These are phyloP conservation scores for Pseudogymnoascus destructans DNA, from an alignment of 2,329 filamentous ascomycete species.

Conservation along the genomic window DNA sequence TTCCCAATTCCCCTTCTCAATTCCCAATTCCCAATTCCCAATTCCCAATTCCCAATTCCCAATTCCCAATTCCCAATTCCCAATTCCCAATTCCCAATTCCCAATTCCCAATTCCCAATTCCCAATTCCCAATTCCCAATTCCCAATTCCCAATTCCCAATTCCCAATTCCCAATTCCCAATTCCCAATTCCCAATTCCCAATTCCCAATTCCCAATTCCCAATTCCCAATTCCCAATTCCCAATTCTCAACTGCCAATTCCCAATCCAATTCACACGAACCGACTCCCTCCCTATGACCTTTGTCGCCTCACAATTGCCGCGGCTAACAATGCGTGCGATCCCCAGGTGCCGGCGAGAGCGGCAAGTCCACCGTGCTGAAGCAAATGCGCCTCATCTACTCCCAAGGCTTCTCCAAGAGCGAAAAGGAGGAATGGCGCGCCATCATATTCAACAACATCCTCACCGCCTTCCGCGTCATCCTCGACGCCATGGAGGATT, in stretches of 20 bases:
- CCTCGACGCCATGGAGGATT: constrained; percentile 79
- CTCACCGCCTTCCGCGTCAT: constrained; percentile 85
- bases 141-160: neutral
- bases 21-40: neutral
- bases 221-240: neutral
- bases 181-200: neutral
- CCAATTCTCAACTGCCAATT: neutral
- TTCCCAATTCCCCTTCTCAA: neutral
- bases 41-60: neutral
- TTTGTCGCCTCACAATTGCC: neutral
- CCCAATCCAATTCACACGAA: neutral
- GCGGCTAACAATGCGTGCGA: constrained; percentile 11
- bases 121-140: neutral
- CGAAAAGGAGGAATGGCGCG: constrained; percentile 86
- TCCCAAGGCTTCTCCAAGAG: constrained; percentile 78
- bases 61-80: too few relatives aligned
- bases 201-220: neutral
- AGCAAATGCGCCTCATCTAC: constrained; percentile 98
- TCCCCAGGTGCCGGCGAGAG: constrained; percentile 77
- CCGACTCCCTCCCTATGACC: neutral
- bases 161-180: neutral
- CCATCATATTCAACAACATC: constrained; percentile 91
- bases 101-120: neutral
- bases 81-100: neutral
- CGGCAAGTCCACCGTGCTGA: constrained; percentile 91